These are phyloP conservation scores for Haberlea rhodopensis DNA, from an alignment of 257 asterid species.

Conservation along the genomic window DNA sequence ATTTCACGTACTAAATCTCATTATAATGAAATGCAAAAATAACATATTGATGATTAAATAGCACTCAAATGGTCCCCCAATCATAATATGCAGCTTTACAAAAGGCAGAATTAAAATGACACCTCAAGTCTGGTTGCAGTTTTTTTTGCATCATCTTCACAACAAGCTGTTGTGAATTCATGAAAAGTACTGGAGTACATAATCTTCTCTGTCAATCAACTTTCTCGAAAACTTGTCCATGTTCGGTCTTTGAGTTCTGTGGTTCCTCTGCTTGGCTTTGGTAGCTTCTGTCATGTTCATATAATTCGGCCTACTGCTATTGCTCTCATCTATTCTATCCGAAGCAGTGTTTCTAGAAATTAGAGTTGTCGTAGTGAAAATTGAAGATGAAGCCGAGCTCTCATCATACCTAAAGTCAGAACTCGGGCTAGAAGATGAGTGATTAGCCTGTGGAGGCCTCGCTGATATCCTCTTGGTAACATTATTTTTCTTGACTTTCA, in stretches of 20 bases:
- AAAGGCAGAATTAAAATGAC: conserved; percentile 28
- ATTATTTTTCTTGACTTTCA: conserved; percentile 64
- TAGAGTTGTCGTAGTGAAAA: conserved; percentile 69
- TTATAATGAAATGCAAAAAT: neutral
- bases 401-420: conserved; percentile 64
- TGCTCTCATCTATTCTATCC: conserved; percentile 59
- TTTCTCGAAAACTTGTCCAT: conserved; percentile 57
- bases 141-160: conserved; percentile 24
- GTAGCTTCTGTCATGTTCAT: conserved; percentile 91
- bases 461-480: conserved; percentile 65
- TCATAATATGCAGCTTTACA: conserved; percentile 35
- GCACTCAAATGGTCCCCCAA: conserved; percentile 22
- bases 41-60: neutral
- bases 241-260: conserved; percentile 51
- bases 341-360: conserved; percentile 51
- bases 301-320: conserved; percentile 54
- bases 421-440: conserved; percentile 79
- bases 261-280: conserved; percentile 77
- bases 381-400: conserved; percentile 80
- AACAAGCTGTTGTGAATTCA: conserved; percentile 60
- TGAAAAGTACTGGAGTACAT: conserved; percentile 8
- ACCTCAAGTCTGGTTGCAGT: conserved; percentile 16
- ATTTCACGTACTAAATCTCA: neutral
- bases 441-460: conserved; percentile 57
- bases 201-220: conserved; percentile 33